Percentiles rank a stretch among this genome's conserved stretches.
Evolutionary conservation across 2,329 filamentous ascomycete genomes (phyloP).

Genomic region (Orbilia blumenaviensis): DNA sequence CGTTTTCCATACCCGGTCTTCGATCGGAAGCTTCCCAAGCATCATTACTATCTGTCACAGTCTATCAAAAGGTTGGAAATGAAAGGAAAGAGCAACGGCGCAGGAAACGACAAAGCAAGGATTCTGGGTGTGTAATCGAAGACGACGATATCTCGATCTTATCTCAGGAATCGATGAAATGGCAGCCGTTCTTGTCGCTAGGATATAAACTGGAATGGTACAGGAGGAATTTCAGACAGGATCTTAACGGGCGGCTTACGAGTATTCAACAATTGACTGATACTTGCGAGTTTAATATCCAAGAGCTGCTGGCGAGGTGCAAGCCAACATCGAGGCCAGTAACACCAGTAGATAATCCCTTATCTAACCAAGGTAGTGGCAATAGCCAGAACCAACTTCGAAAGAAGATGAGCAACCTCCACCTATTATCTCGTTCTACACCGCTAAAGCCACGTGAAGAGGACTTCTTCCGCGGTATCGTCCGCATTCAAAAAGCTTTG

Average conservation of each 20-base stretch:
- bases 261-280: slow-evolving; percentile 37
- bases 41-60: slow-evolving; percentile 32
- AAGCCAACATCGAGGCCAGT: slow-evolving; percentile 25
- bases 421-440: slow-evolving; percentile 9
- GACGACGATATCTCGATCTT: slow-evolving; percentile 41
- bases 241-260: slow-evolving; percentile 33
- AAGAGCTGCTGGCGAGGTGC: slow-evolving; percentile 28
- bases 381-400: slow-evolving; percentile 13
- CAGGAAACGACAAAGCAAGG: slow-evolving; percentile 28
- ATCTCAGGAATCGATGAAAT: slow-evolving; percentile 24
- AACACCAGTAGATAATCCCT: slow-evolving; percentile 11
- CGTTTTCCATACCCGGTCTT: slow-evolving; percentile 21
- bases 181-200: slow-evolving; percentile 37
- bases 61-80: slow-evolving; percentile 39
- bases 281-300: slow-evolving; percentile 40
- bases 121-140: slow-evolving; percentile 40
- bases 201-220: slow-evolving; percentile 50
- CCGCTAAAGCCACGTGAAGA: slow-evolving; percentile 46
- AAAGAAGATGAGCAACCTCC: slow-evolving; percentile 31
- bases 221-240: slow-evolving; percentile 44
- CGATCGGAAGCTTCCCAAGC: slow-evolving; percentile 11
- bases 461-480: slow-evolving; percentile 46
- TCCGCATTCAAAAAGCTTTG: slow-evolving; percentile 45
- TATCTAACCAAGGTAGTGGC: background rate
- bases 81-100: slow-evolving; percentile 37